Evolutionary conservation across 1,139 yeast genomes (phyloP).

Genomic region (Hyphopichia khmerensis): DNA sequence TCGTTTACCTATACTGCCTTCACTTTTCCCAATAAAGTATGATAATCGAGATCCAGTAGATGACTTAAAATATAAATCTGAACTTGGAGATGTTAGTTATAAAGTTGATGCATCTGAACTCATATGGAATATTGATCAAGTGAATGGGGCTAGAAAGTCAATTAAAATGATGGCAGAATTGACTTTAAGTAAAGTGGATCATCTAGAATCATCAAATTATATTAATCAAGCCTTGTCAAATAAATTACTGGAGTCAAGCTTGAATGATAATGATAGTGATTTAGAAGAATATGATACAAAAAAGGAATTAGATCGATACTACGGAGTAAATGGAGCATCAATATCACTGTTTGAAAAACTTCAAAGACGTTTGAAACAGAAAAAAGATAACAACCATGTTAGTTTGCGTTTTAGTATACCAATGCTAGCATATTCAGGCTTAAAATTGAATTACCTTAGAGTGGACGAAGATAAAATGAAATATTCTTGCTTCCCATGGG

Average conservation of each 20-base stretch:
- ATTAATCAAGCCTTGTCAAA: neutral
- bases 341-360: conserved; percentile 24
- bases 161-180: conserved; percentile 48
- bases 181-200: conserved; percentile 13
- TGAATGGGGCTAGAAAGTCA: conserved; percentile 48
- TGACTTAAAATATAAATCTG: conserved; percentile 39
- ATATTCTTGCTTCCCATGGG: conserved; percentile 50
- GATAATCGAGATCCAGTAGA: conserved; percentile 30
- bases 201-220: neutral
- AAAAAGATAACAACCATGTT: conserved; percentile 25
- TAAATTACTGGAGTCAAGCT: neutral
- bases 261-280: conserved; percentile 8
- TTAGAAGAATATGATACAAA: conserved; percentile 18
- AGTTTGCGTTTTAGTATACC: conserved; percentile 38
- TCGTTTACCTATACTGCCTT: conserved; percentile 37
- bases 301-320: conserved; percentile 37
- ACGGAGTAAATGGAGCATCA: conserved; percentile 40
- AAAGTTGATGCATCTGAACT: conserved; percentile 50
- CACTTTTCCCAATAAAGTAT: conserved; percentile 29
- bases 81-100: conserved; percentile 40
- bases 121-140: conserved; percentile 58
- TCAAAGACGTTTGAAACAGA: conserved; percentile 11
- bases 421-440: conserved; percentile 43
- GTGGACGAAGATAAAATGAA: conserved; percentile 44
- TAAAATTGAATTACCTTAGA: conserved; percentile 37